Conservation (phyloP, 805 yeast genomes). For the Komagataella pastoris region DNA sequence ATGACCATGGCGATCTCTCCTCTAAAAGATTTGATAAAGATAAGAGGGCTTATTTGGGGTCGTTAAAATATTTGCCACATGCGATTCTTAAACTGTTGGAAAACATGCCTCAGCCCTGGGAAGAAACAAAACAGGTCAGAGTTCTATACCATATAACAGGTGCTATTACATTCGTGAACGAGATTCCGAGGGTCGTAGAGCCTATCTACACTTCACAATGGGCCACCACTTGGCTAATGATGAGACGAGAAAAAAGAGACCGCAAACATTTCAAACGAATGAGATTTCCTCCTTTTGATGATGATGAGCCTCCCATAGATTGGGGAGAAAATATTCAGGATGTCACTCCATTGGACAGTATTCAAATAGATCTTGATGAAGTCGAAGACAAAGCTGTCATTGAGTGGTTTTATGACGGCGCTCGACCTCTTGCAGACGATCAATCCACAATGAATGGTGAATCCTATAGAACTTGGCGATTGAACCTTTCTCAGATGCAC, state of each 20-base stretch:
- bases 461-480: slow-evolving; percentile 61
- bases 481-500: slow-evolving; percentile 49
- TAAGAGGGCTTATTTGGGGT: slow-evolving; percentile 78
- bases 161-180: slow-evolving; percentile 91
- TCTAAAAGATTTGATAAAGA: slow-evolving; percentile 70
- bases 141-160: slow-evolving; percentile 88
- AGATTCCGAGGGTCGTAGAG: slow-evolving; percentile 80
- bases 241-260: slow-evolving; percentile 91
- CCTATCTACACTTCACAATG: slow-evolving; percentile 91
- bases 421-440: slow-evolving; percentile 56
- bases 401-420: slow-evolving; percentile 70
- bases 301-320: slow-evolving; percentile 86
- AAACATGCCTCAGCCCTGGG: slow-evolving; percentile 99
- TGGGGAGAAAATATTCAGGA: slow-evolving; percentile 74
- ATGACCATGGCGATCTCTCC: slow-evolving; percentile 76
- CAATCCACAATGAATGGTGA: slow-evolving; percentile 51
- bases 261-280: slow-evolving; percentile 81
- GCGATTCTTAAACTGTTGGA: slow-evolving; percentile 82
- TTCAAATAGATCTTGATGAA: slow-evolving; percentile 52
- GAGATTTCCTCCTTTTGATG: slow-evolving; percentile 94
- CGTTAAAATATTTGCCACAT: slow-evolving; percentile 91
- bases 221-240: slow-evolving; percentile 86
- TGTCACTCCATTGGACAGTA: slow-evolving; percentile 58
- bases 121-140: slow-evolving; percentile 66
- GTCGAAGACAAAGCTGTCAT: slow-evolving; percentile 44